These are phyloP conservation scores for Penicillium aurantiogriseum DNA, from an alignment of 2,329 filamentous ascomycete genomes.

Conservation along the genomic window DNA sequence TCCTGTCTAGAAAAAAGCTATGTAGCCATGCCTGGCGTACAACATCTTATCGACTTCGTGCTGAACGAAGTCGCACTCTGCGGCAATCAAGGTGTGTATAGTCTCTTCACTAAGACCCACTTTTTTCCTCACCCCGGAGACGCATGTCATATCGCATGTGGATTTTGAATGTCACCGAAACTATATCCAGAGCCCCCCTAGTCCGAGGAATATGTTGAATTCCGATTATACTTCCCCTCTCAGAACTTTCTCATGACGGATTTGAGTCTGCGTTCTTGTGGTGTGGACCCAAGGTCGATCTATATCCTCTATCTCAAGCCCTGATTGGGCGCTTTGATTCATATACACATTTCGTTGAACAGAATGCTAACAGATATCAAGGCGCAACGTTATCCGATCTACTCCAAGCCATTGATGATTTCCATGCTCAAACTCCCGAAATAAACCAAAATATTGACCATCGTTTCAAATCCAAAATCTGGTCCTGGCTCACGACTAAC, in stretches of 20 bases:
- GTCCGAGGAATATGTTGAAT: neutral
- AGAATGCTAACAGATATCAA: slow-evolving; percentile 25
- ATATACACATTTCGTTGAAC: neutral
- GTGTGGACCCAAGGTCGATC: neutral
- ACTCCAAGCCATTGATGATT: slow-evolving; percentile 34
- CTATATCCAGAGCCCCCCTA: neutral
- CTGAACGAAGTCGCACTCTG: slow-evolving; percentile 59
- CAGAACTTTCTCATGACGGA: neutral
- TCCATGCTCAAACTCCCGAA: slow-evolving; percentile 30
- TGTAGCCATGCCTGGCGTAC: slow-evolving; percentile 51
- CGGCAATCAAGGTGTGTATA: slow-evolving; percentile 56
- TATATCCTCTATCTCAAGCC: neutral
- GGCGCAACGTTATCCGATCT: slow-evolving; percentile 40
- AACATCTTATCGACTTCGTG: slow-evolving; percentile 58
- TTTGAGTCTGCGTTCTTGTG: neutral
- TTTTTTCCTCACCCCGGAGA: slow-evolving; percentile 18
- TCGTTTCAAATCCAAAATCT: slow-evolving; percentile 53
- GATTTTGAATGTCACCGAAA: neutral
- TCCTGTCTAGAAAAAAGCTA: neutral
- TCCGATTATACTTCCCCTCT: neutral
- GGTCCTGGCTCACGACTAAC: slow-evolving; percentile 57
- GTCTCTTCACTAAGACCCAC: slow-evolving; percentile 21
- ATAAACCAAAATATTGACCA: slow-evolving; percentile 44
- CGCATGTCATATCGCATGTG: slow-evolving; percentile 10
- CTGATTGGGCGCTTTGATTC: neutral